Conservation (phyloP, 176 grass and related monocot genomes). For the Tillandsia fasciculata region DNA sequence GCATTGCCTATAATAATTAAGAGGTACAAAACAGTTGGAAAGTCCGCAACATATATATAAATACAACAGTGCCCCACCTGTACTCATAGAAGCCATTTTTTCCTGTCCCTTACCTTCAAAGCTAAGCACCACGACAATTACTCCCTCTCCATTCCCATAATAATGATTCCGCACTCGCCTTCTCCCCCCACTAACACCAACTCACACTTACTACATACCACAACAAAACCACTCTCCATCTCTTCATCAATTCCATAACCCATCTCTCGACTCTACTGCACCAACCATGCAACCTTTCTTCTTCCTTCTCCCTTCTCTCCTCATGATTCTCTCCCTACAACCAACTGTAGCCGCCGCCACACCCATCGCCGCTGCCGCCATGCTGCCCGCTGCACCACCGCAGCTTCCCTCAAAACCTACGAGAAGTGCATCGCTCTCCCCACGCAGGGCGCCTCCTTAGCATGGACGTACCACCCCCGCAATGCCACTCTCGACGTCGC, state of each 20-base stretch:
- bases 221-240: not conserved
- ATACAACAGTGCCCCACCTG: too few species aligned
- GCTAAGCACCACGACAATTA: conserved; percentile 44
- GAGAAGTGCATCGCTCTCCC: conserved; percentile 77
- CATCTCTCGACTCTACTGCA: not conserved
- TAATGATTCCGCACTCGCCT: conserved; percentile 32
- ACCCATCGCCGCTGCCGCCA: not conserved
- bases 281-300: not conserved
- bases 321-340: not conserved
- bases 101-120: conserved; percentile 75
- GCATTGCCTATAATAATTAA: too few species aligned
- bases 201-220: conserved; percentile 11
- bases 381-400: conserved; percentile 42
- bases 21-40: too few species aligned
- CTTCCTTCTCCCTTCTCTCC: conserved; percentile 3
- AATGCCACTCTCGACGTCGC: conserved; percentile 87
- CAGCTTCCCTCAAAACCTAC: conserved; percentile 40
- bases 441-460: conserved; percentile 75
- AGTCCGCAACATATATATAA: too few species aligned
- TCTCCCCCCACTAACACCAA: conserved; percentile 31
- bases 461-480: conserved; percentile 81
- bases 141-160: conserved; percentile 15
- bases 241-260: not conserved
- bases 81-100: not conserved
- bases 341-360: not conserved